Evolutionary conservation across 2,329 filamentous ascomycete genomes (phyloP).

Genomic region (Saccharata proteae): DNA sequence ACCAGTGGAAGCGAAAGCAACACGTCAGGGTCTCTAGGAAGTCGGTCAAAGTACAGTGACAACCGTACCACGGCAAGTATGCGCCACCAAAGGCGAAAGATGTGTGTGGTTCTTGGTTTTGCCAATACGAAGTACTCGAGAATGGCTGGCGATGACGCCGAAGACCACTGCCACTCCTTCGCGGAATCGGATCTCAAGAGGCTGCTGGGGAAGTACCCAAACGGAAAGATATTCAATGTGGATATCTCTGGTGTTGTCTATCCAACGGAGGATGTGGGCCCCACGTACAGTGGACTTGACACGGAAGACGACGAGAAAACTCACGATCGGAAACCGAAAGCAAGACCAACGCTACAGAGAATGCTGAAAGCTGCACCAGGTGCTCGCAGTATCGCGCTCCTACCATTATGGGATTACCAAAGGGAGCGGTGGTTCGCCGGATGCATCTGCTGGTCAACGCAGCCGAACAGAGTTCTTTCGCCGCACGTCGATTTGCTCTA

Average conservation of each 20-base stretch:
- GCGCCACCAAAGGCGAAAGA: conserved; percentile 9
- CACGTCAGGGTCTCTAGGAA: background rate
- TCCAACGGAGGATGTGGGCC: background rate
- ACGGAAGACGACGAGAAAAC: background rate
- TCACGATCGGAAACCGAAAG: background rate
- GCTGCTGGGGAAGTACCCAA: conserved; percentile 21
- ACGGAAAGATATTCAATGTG: conserved; percentile 27
- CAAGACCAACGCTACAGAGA: conserved; percentile 1
- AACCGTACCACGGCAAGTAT: too few species aligned
- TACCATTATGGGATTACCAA: conserved; percentile 28
- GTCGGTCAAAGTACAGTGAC: background rate
- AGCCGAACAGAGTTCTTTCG: conserved; percentile 25
- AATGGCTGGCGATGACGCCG: conserved; percentile 7
- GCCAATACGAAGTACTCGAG: conserved; percentile 7
- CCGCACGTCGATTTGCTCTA: conserved; percentile 25
- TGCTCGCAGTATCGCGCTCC: conserved; percentile 25
- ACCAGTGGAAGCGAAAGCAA: background rate
- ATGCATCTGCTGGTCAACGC: conserved; percentile 25
- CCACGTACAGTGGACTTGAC: background rate
- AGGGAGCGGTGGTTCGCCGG: conserved; percentile 27
- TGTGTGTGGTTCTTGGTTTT: conserved; percentile 17
- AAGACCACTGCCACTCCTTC: conserved; percentile 9
- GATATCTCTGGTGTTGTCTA: conserved; percentile 12
- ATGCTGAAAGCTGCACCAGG: conserved; percentile 12
- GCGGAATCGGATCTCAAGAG: conserved; percentile 20